These are phyloP conservation scores for Alliaria petiolata DNA, from an alignment of 345 rosid genomes.

Conservation along the genomic window DNA sequence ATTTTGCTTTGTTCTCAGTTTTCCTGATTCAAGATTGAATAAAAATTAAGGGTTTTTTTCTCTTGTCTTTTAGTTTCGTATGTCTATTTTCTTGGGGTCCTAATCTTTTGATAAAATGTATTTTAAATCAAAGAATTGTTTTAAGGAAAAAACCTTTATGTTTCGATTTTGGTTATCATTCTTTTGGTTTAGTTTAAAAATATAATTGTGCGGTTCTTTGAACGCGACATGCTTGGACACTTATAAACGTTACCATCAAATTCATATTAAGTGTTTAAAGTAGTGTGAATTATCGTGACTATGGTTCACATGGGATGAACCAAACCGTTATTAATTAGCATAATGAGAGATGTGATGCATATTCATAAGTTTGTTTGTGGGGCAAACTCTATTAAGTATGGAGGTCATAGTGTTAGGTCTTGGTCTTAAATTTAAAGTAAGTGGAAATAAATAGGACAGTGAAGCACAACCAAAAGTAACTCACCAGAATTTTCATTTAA, in stretches of 20 bases:
- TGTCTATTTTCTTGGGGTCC: too few species aligned
- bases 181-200: background rate
- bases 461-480: constrained; percentile 18
- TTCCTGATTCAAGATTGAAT: too few species aligned
- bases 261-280: background rate
- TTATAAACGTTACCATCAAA: constrained; percentile 1
- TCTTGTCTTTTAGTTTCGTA: too few species aligned
- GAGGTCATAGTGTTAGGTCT: constrained; percentile 24
- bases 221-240: background rate
- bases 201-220: background rate
- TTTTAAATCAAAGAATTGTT: too few species aligned
- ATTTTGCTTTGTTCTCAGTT: background rate
- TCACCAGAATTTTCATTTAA: constrained; percentile 15
- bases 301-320: constrained; percentile 24
- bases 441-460: constrained; percentile 17
- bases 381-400: constrained; percentile 15
- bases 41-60: too few species aligned
- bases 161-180: background rate
- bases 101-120: too few species aligned
- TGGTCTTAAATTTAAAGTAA: constrained; percentile 14
- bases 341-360: constrained; percentile 12
- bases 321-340: constrained; percentile 25
- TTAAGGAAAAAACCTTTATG: too few species aligned
- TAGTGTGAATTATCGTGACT: background rate
- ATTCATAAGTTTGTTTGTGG: constrained; percentile 20